Evolutionary conservation across 2,329 filamentous ascomycete species (phyloP).

Genomic region (Nothophaeocryptopus gaeumannii): DNA sequence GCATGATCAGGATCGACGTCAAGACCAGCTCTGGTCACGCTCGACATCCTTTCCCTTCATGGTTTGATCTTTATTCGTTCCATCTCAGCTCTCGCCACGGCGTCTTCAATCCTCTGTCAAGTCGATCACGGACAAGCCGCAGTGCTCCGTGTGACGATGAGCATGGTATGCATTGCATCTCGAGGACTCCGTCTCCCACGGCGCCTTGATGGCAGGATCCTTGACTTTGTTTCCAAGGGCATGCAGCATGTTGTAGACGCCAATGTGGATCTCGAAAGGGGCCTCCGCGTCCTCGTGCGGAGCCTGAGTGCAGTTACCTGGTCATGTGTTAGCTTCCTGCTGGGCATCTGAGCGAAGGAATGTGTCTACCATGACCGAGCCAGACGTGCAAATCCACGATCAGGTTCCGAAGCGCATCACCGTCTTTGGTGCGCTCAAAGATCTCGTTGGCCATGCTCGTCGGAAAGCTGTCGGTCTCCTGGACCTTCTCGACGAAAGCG

Average conservation of each 20-base stretch:
- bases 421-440: constrained; percentile 9
- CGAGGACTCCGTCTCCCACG: constrained; percentile 13
- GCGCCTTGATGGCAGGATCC: constrained; percentile 4
- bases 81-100: neutral
- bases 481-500: constrained; percentile 23
- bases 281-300: constrained; percentile 24
- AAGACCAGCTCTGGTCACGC: too few species aligned
- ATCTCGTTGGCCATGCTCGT: constrained; percentile 24
- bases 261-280: constrained; percentile 13
- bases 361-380: constrained; percentile 15
- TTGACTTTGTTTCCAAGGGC: constrained; percentile 10
- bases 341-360: too few species aligned
- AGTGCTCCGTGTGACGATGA: constrained; percentile 12
- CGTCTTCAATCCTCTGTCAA: constrained; percentile 7
- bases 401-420: constrained; percentile 20
- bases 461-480: constrained; percentile 15
- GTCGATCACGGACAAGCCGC: constrained; percentile 15
- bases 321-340: neutral
- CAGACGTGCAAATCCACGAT: constrained; percentile 28
- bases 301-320: constrained; percentile 10
- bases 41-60: too few species aligned
- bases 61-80: too few species aligned
- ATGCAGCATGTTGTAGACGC: constrained; percentile 6
- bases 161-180: constrained; percentile 16
- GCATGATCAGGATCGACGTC: too few species aligned